phyloP scores from a whole-genome alignment of 2,329 filamentous ascomycete genomes.

The Penicillium psychrosexuale region DNA sequence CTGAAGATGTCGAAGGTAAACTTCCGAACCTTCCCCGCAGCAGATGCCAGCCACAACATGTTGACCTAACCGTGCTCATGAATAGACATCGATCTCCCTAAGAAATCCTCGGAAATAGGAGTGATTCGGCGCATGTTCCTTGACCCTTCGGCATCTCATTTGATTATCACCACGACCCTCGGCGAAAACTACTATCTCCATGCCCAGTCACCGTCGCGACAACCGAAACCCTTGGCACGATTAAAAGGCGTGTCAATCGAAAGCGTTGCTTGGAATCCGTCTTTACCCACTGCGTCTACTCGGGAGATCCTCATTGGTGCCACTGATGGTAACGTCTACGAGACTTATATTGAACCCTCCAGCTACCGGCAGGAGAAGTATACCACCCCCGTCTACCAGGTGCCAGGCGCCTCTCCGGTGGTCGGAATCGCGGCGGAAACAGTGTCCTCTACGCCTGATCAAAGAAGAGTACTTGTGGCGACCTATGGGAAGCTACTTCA shows the following conservation, averaged over 20 bases:
- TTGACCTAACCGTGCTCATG: constrained; percentile 19
- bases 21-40: constrained; percentile 11
- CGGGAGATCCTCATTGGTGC: constrained; percentile 89
- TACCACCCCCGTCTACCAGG: constrained; percentile 75
- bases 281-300: constrained; percentile 86
- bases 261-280: constrained; percentile 91
- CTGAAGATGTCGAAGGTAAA: constrained; percentile 88
- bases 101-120: constrained; percentile 85
- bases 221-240: constrained; percentile 75
- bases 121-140: constrained; percentile 95
- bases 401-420: constrained; percentile 71
- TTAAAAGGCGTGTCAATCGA: constrained; percentile 86
- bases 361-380: constrained; percentile 94
- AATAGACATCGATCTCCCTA: constrained; percentile 91
- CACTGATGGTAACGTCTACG: constrained; percentile 92
- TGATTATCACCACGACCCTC: constrained; percentile 84
- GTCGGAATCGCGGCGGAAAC: constrained; percentile 83
- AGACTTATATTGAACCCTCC: constrained; percentile 89
- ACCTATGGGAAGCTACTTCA: constrained; percentile 77
- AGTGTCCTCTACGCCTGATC: constrained; percentile 64
- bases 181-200: constrained; percentile 98
- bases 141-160: constrained; percentile 91
- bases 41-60: constrained; percentile 3
- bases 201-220: constrained; percentile 70
- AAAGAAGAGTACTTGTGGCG: constrained; percentile 73